These are phyloP conservation scores for Fusarium sp. DNA, from an alignment of 2,329 filamentous ascomycete species.

Conservation along the genomic window DNA sequence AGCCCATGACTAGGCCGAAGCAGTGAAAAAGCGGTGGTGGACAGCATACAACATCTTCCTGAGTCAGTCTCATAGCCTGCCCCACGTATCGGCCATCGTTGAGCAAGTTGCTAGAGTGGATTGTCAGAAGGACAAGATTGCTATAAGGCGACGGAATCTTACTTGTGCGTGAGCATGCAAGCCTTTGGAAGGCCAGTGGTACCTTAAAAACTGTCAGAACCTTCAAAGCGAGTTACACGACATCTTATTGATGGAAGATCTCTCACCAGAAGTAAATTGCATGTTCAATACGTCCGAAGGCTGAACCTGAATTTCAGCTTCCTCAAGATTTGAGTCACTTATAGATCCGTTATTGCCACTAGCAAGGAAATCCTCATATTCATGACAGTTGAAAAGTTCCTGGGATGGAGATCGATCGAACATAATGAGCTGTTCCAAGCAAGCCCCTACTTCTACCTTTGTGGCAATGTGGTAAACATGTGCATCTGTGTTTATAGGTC, in stretches of 20 bases:
- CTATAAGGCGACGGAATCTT: rapidly evolving
- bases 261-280: slow-evolving; percentile 1
- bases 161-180: not conserved
- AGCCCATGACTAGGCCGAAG: not conserved
- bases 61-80: not conserved
- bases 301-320: not conserved
- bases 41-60: not conserved
- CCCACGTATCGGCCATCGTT: not conserved
- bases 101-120: not conserved
- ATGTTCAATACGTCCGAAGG: not conserved
- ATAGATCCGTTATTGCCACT: not conserved
- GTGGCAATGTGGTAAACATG: not conserved
- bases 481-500: rapidly evolving
- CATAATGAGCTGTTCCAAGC: not conserved
- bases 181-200: not conserved
- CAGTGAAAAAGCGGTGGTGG: not conserved
- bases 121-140: rapidly evolving
- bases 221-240: not conserved
- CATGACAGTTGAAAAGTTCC: not conserved
- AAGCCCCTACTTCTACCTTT: not conserved
- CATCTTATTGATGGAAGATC: rapidly evolving
- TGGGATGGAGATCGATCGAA: not conserved
- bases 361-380: not conserved
- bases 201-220: not conserved
- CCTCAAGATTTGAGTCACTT: not conserved